These are phyloP conservation scores for Lactifluus volemus DNA, from an alignment of 768 basidiomycete genomes.

Conservation along the genomic window DNA sequence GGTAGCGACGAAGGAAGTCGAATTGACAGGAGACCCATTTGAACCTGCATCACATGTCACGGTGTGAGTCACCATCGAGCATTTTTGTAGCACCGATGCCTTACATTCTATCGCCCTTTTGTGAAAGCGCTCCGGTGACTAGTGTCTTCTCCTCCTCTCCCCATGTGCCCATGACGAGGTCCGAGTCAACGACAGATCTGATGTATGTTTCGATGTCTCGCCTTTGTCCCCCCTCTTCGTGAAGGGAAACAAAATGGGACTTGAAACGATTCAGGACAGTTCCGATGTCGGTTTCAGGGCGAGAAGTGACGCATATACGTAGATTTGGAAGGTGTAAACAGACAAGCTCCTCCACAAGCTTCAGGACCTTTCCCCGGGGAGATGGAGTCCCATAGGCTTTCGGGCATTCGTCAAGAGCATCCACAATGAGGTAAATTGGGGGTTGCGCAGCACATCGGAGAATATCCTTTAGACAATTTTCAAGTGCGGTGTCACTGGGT, in stretches of 20 bases:
- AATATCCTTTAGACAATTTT: neutral
- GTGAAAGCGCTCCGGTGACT: neutral
- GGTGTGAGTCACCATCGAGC: neutral
- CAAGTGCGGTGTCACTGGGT: neutral
- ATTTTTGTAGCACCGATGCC: neutral
- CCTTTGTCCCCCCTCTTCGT: neutral
- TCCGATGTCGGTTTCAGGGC: neutral
- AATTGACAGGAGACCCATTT: neutral
- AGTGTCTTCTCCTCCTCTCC: neutral
- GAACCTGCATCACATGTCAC: neutral
- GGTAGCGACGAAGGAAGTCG: neutral
- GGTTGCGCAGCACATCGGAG: neutral
- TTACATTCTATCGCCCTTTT: neutral
- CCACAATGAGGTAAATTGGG: neutral
- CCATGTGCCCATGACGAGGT: neutral
- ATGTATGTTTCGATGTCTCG: neutral
- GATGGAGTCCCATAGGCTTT: neutral
- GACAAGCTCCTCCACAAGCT: neutral
- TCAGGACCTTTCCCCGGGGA: neutral
- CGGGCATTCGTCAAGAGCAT: constrained; percentile 2
- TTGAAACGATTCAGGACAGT: neutral
- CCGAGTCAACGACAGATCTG: neutral
- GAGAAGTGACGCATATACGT: constrained; percentile 1
- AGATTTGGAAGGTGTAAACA: neutral
- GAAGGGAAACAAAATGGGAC: neutral